Conservation (phyloP, 2,329 filamentous ascomycete species). For the Penicillium italicum region DNA sequence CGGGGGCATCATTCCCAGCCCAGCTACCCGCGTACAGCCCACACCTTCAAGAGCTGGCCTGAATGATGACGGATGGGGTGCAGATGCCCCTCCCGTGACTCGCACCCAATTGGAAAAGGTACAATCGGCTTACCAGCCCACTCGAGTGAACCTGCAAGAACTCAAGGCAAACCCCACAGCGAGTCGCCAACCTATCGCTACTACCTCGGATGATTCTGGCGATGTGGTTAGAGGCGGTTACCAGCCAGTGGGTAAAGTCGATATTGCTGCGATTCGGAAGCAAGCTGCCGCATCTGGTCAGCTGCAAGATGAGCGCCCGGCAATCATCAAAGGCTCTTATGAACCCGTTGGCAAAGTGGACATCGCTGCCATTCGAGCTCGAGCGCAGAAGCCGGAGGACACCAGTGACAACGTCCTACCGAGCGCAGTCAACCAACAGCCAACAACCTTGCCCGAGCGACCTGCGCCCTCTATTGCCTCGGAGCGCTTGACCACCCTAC, state of each 20-base stretch:
- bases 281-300: conserved; percentile 60
- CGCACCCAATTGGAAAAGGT: conserved; percentile 89
- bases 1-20: conserved; percentile 60
- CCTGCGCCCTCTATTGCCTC: conserved; percentile 68
- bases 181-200: conserved; percentile 50
- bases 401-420: conserved; percentile 43
- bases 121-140: conserved; percentile 86
- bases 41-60: conserved; percentile 53
- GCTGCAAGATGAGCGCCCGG: conserved; percentile 69
- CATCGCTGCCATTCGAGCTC: conserved; percentile 86
- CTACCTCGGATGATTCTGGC: conserved; percentile 44
- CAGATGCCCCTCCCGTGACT: conserved; percentile 86
- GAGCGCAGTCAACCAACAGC: conserved; percentile 49
- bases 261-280: conserved; percentile 84
- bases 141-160: conserved; percentile 88
- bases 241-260: conserved; percentile 94
- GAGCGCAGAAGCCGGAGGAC: conserved; percentile 63
- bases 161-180: conserved; percentile 64
- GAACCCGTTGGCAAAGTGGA: conserved; percentile 96
- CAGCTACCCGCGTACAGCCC: conserved; percentile 52
- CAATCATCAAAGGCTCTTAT: conserved; percentile 85
- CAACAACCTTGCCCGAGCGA: conserved; percentile 66
- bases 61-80: conserved; percentile 89
- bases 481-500: conserved; percentile 78
- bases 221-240: conserved; percentile 83